Conservation (phyloP, 2,329 filamentous ascomycete species). For the Penicillium sp. region DNA sequence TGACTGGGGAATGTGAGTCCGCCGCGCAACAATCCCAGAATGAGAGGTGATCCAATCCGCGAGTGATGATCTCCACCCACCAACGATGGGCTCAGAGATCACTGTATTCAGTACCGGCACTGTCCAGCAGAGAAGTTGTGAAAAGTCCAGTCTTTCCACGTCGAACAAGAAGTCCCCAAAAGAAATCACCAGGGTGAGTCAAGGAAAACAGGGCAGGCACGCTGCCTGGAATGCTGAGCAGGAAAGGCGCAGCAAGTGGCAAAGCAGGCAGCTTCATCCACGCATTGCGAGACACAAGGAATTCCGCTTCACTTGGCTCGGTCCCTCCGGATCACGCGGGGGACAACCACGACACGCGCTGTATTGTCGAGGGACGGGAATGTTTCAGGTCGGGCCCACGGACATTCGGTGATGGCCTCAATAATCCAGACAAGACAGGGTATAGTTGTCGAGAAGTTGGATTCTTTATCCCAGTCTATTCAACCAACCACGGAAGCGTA, state of each 20-base stretch:
- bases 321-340: slow-evolving; percentile 17
- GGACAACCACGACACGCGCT: slow-evolving; percentile 2
- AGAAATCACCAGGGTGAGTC: slow-evolving; percentile 6
- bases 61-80: slow-evolving; percentile 1
- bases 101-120: neutral
- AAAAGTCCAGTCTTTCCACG: neutral
- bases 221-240: slow-evolving; percentile 28
- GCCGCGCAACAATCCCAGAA: slow-evolving; percentile 18
- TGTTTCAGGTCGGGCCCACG: slow-evolving; percentile 31
- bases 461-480: slow-evolving; percentile 14
- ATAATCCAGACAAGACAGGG: neutral
- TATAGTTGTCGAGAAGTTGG: neutral
- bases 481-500: slow-evolving; percentile 19
- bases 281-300: slow-evolving; percentile 22
- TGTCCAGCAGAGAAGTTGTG: neutral
- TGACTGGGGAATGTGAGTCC: slow-evolving; percentile 28
- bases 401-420: slow-evolving; percentile 19
- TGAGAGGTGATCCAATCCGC: slow-evolving; percentile 11
- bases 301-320: slow-evolving; percentile 10
- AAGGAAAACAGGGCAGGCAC: slow-evolving; percentile 13
- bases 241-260: slow-evolving; percentile 23
- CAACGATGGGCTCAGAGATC: neutral
- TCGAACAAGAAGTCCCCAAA: neutral
- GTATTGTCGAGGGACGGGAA: slow-evolving; percentile 17
- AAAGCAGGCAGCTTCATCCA: slow-evolving; percentile 27